Evolutionary conservation across 495 filamentous ascomycete genomes (phyloP), one percentile per base, ranked within the genome.

Genomic region (Aspergillus ellipticus): DNA sequence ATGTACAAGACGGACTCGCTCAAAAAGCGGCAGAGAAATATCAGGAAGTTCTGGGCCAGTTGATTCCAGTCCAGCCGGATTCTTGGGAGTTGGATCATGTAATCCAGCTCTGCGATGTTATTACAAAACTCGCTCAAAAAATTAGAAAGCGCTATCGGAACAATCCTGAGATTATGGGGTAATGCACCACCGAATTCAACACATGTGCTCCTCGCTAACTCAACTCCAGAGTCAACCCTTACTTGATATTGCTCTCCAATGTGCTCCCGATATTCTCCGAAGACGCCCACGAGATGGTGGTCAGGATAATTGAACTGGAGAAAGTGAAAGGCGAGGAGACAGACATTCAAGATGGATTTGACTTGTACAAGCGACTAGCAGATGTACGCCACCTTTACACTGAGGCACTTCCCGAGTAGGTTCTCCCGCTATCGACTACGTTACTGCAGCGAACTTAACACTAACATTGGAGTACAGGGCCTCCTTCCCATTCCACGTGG

Each of bases 91-190:
- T 92, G 61, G 88, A 80, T 53, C 86, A 97, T 69, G 85, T 97
- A 47, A 88, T 96, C 51, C 82, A 92, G 58, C 83, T 97, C 39
- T 90, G 90, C 19, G 89, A 96, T 65, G 82, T 87, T 1, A 88
- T 97, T 3, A 83, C 89, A 9, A 89, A 87, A 58, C 79, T 96
- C 21, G 86, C 85, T 22, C 83, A 92, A 58, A 90, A 84, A 68
- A 93, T 96, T 57, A 85, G 90, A 72, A 97, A 96, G 70, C 84
- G 95, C 20, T 99, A 93, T 70, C 81, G 82, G 54, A 92, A 88
- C 56, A 96, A 88, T 56, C 90, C 91, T 1, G 87, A 89, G 45
- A 86, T 97, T 53, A 86, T 96, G 87, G 92, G 90, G 82, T 85
- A 74, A 39, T 56, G 57, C 1, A 3, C n/a, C 11, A 5, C 74